phyloP scores from a whole-genome alignment of 305 asterid genomes.

The Rubia tinctorum region DNA sequence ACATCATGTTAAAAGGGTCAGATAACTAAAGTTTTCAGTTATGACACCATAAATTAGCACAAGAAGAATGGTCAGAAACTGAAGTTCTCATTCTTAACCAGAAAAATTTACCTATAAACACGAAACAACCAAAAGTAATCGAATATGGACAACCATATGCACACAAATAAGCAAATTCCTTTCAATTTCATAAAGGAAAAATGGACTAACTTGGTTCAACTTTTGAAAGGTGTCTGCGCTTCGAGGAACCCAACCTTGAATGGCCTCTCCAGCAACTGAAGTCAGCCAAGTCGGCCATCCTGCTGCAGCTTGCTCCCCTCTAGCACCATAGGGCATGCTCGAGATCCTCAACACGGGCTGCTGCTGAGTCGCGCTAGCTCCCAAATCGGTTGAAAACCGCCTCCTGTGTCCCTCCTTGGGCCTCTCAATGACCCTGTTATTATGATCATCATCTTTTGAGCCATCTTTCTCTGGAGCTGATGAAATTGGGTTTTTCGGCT shows the following conservation, averaged over 20 bases:
- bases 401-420: conserved; percentile 65
- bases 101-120: background rate
- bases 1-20: too few relatives aligned
- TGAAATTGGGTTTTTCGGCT: conserved; percentile 24
- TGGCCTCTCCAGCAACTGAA: conserved; percentile 87
- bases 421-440: conserved; percentile 48
- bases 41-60: too few relatives aligned
- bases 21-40: too few relatives aligned
- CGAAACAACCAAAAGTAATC: background rate
- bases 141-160: background rate
- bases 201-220: conserved; percentile 58
- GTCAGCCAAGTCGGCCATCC: conserved; percentile 97
- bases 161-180: background rate
- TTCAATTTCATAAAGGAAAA: background rate
- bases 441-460: conserved; percentile 55
- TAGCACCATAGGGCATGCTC: conserved; percentile 49
- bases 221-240: conserved; percentile 83
- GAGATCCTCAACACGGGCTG: conserved; percentile 34
- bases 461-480: conserved; percentile 31
- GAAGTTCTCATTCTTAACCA: background rate
- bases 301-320: conserved; percentile 54
- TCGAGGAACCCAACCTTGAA: conserved; percentile 84
- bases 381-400: conserved; percentile 52
- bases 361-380: conserved; percentile 32
- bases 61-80: too few relatives aligned